Conservation (phyloP, 495 filamentous ascomycete species). For the Penicillium flavigenum region DNA sequence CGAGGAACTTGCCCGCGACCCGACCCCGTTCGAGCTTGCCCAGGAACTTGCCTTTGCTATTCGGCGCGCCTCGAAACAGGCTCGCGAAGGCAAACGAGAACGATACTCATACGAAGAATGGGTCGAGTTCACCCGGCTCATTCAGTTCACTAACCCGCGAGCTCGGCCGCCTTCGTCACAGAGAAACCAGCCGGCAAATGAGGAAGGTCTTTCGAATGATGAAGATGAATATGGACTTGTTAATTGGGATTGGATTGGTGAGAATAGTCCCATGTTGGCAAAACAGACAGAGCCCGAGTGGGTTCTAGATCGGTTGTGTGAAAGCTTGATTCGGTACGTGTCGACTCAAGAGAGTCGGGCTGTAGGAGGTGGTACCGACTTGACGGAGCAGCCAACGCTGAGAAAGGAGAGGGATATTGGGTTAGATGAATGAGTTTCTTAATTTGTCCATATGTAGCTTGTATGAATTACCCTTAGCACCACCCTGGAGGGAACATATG, state of each 20-base stretch:
- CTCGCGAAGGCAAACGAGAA: slow-evolving; percentile 38
- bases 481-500: neutral
- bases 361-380: slow-evolving; percentile 3
- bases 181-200: neutral
- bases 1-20: slow-evolving; percentile 43
- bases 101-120: slow-evolving; percentile 63
- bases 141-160: slow-evolving; percentile 53
- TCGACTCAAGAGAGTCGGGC: slow-evolving; percentile 29
- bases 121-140: slow-evolving; percentile 60
- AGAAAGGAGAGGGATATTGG: slow-evolving; percentile 33
- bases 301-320: slow-evolving; percentile 58
- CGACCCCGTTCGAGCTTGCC: slow-evolving; percentile 44
- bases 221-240: slow-evolving; percentile 58
- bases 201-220: slow-evolving; percentile 14
- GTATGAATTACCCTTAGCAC: neutral
- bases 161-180: slow-evolving; percentile 9
- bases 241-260: slow-evolving; percentile 69
- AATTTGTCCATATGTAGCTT: neutral
- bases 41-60: slow-evolving; percentile 56
- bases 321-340: slow-evolving; percentile 57
- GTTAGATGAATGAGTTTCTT: slow-evolving; percentile 17
- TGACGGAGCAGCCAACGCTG: slow-evolving; percentile 27
- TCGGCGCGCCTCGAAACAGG: slow-evolving; percentile 48
- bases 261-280: slow-evolving; percentile 59
- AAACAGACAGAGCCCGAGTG: slow-evolving; percentile 58